Evolutionary conservation across 148 eudicot genomes (phyloP).

Genomic region (Agrostemma githago): DNA sequence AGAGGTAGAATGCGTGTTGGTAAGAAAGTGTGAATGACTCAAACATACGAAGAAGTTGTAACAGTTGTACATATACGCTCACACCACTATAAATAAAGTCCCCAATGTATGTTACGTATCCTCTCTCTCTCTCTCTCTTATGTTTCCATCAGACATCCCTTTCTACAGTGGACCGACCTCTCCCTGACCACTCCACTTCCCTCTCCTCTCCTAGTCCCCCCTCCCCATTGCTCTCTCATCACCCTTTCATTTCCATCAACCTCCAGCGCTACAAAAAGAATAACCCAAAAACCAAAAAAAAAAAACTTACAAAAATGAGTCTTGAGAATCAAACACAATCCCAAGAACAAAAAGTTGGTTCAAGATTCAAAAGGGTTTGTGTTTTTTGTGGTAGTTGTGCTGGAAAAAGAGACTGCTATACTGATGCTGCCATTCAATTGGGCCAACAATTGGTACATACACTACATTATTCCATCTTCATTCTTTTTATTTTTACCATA

Average conservation of each 20-base stretch:
- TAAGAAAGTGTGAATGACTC: no score
- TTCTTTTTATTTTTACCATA: neutral
- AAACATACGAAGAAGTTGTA: no score
- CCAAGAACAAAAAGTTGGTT: conserved; percentile 11
- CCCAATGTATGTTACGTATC: neutral
- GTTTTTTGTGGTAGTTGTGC: conserved; percentile 59
- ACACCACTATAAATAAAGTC: conserved; percentile 4
- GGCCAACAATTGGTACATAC: conserved; percentile 46
- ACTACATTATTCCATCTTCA: neutral
- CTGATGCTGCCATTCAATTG: conserved; percentile 48
- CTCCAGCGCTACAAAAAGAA: neutral
- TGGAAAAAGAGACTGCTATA: conserved; percentile 45
- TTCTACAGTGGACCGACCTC: conserved; percentile 22
- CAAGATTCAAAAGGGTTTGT: conserved; percentile 52
- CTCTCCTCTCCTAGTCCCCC: neutral
- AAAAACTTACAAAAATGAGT: conserved; percentile 9
- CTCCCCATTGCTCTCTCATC: conserved; percentile 4
- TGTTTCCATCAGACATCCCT: neutral
- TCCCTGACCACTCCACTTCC: conserved; percentile 24
- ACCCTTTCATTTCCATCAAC: neutral
- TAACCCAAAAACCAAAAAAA: neutral
- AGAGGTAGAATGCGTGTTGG: no score
- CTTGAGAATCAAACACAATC: conserved; percentile 22
- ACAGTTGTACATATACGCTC: neutral
- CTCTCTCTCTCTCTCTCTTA: no score